Base-by-base conservation (phyloP, 805 yeast genomes). In the Candida sonorensis region DNA sequence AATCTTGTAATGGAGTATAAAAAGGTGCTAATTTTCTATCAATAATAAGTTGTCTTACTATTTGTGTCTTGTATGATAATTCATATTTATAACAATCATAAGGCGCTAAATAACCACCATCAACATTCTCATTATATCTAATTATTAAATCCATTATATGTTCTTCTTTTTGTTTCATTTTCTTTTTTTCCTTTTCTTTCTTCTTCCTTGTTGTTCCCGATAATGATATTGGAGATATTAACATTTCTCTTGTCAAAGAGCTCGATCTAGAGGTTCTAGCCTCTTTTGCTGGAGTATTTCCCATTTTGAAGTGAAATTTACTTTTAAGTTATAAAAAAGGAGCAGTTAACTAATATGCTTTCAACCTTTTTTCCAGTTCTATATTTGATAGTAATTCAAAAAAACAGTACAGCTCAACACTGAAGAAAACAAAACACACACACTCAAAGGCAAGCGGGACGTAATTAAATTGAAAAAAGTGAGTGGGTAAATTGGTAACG, bases 21-120 rank as follows among this genome's bases (percentile, higher is more conserved):
- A 92, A 90, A 2, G 98, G 97, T 0, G 97, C 87, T 24, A 90
- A 48, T 44, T 68, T 71, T 30, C 98, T 69, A 19, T 73, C 72
- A 13, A 77, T 62, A 15, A 90, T 81, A 24, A 82, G 62, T 12
- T 62, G 69, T 33, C 83, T 69, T n/a, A 92, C 97, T 3, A 81
- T 64, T 11, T 71, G 72, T 11, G 82, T 71, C 47, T 81, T 72
- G 59, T 75, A 90, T 53, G 84, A 95, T 34, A 81, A 55, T 45
- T 77, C 79, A 29, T 81, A 77, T 41, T 77, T 73, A 57, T 90
- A 90, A 20, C 83, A 82, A 2, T 97, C 97, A 57, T 73, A 84
- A 0, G 97, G 96, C 1, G 94, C 95, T 41, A 90, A 59, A 51
- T 63, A 87, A 2, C 98, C 98, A 13, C 98, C 98, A 59, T 92